Percentiles rank a stretch among this genome's conserved stretches.
phyloP scores from a whole-genome alignment of 1,284 basidiomycete species.

The Ganoderma resinaceum region DNA sequence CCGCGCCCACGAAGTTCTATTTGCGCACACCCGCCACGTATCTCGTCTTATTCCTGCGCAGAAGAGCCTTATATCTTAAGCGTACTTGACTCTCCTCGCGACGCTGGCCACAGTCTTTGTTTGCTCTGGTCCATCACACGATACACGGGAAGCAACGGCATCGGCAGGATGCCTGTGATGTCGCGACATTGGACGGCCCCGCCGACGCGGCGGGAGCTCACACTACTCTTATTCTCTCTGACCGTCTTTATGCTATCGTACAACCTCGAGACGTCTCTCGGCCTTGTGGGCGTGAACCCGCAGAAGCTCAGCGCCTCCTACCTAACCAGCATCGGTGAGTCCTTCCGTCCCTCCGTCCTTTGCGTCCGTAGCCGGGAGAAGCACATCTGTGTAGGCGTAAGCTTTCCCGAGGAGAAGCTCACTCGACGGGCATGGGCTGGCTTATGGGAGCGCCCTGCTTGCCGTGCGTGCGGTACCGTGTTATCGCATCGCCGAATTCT shows the following conservation, averaged over 20 bases:
- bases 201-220: constrained; percentile 69
- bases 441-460: background rate
- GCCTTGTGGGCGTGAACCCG: constrained; percentile 52
- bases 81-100: background rate
- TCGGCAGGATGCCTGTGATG: background rate
- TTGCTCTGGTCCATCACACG: background rate
- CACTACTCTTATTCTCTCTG: constrained; percentile 65
- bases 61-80: constrained; percentile 1
- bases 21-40: constrained; percentile 2
- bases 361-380: background rate
- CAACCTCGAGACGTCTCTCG: constrained; percentile 66
- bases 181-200: constrained; percentile 55
- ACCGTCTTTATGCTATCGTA: constrained; percentile 69
- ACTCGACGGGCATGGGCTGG: background rate
- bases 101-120: background rate
- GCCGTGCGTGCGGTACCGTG: background rate
- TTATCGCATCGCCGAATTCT: background rate
- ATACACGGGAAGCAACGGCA: background rate
- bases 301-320: constrained; percentile 39
- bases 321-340: constrained; percentile 36
- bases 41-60: background rate
- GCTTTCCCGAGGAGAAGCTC: background rate
- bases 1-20: background rate
- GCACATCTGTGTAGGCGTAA: background rate
- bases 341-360: constrained; percentile 6